Percentiles rank a stretch among this genome's conserved stretches.
phyloP scores from a whole-genome alignment of 2,329 filamentous ascomycete species.

The Colletotrichum chrysophilum region DNA sequence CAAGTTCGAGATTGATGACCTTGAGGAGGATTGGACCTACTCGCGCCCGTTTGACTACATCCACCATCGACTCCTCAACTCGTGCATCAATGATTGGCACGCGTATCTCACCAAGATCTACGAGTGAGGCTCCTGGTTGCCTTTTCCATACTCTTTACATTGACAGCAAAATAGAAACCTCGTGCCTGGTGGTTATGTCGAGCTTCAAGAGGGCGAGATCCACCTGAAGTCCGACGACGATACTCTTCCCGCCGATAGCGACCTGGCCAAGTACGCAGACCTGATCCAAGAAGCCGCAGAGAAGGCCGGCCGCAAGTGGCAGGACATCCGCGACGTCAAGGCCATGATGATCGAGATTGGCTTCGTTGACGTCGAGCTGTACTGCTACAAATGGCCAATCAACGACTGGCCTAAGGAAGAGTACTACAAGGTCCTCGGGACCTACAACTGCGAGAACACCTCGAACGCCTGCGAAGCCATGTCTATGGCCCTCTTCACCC shows the following conservation, averaged over 20 bases:
- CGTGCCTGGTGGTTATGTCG: neutral
- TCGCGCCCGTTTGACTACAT: constrained; percentile 59
- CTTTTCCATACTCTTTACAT: too few species aligned
- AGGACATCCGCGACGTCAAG: constrained; percentile 26
- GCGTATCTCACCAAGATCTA: neutral
- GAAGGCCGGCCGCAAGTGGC: constrained; percentile 27
- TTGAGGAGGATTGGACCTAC: constrained; percentile 55
- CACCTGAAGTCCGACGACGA: neutral
- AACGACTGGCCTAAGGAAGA: constrained; percentile 16
- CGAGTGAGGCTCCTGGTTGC: too few species aligned
- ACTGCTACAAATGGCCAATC: constrained; percentile 21
- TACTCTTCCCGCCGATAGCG: neutral
- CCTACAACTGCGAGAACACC: constrained; percentile 35
- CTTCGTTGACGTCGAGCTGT: constrained; percentile 24
- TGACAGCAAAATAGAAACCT: neutral
- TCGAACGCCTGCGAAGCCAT: constrained; percentile 36
- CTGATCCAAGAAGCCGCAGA: neutral
- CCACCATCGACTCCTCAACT: constrained; percentile 43
- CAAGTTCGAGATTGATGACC: constrained; percentile 59
- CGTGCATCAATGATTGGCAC: neutral
- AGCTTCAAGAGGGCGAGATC: constrained; percentile 25
- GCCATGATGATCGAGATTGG: constrained; percentile 29
- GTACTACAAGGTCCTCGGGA: neutral
- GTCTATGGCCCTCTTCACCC: constrained; percentile 38
- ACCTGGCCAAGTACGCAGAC: neutral